Base-by-base conservation (phyloP, 805 yeast genomes). In the Zygotorulaspora chibaensis region DNA sequence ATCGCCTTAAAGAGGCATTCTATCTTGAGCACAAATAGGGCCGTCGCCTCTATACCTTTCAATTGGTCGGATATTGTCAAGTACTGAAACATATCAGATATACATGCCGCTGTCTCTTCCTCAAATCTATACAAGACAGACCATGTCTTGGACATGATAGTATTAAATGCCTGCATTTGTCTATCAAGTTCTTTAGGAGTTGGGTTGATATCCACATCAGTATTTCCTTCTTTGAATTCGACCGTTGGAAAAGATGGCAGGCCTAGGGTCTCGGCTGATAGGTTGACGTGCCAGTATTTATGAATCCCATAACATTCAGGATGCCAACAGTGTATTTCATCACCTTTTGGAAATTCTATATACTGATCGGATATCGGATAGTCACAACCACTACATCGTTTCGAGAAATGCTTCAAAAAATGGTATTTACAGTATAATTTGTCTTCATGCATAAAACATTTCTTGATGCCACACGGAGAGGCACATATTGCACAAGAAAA, bases 271-370 rank as follows among this genome's bases (percentile, higher is more conserved):
- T 76, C 82, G 0, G 84, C 75, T 1, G 84, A 76, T 17, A 93
- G 72, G 46, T 82, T 77, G 16, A 90, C 95, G 61, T 88, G 89
- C 99, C 99, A 93, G 59, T 88, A 90, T 65, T 90, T 90, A 70
- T 86, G 90, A 39, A 93, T 95, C 89, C 95, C 95, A 62, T 89
- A 93, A 71, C 99, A 93, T 63, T 95, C 98, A 1, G 97, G 98
- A 67, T 93, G 99, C 99, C 99, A 93, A 62, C 88, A 95, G 64
- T 90, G 96, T 47, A 86, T 84, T 55, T 83, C 77, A 17, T 96
- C 96, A 41, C 96, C 96, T 55, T 93, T 76, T 50, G 81, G 87
- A 37, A 91, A 80, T 65, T 91, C 96, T 30, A 91, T 96, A 65
- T 89, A 93, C 62, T 93, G 98, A 61, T 89, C 89, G 30, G 95